Base-by-base conservation (phyloP, 108 stramenopile genomes). In the Chaetoceros tenuissimus region DNA sequence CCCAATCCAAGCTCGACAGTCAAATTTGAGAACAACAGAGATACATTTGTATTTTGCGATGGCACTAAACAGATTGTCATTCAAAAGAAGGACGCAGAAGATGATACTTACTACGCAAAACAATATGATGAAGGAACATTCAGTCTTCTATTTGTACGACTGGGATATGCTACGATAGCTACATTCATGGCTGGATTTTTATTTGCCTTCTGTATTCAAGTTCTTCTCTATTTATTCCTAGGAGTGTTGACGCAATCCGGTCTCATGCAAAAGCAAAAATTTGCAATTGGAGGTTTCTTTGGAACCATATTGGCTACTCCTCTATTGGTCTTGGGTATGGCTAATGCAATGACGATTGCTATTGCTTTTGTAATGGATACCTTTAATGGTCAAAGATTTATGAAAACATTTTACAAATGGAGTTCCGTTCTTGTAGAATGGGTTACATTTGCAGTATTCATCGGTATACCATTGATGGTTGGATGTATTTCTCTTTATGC, bases 131-230 rank as follows among this genome's bases (percentile, higher is more conserved):
- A 69, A 13, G 46, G n/a, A 13, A 68, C 64, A 0, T 57, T 28
- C 28, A 64, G 66, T 10, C 59, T 79, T 26, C 62, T 57, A 13
- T 50, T 66, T 10, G 61, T 85, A 23, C 59, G 77, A 3, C 22
- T 66, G 16, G 53, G 59, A 1, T 85, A 85, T 48, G 59, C 80
- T 2, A 63, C 79, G 53, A 69, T 79, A 28, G 52, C 72, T 23
- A 58, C 72, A 47, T 63, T 85, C 24, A 77, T 77, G 29, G 53
- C 75, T 19, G 84, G 80, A 5, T 77, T 85, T 29, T 58, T 78
- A 22, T 79, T 81, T 55, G 80, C 81, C 49, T 80, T 85, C 29
- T 79, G 80, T 45, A 63, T 81, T 43, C 75, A 85, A 54, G 53
- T 85, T 1, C 47, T 85, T 0, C 55, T 85, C 3, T 75, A 77